Evolutionary conservation across 257 asterid genomes (phyloP), one percentile per base, ranked within the genome.

Genomic region (Prunella vulgaris): DNA sequence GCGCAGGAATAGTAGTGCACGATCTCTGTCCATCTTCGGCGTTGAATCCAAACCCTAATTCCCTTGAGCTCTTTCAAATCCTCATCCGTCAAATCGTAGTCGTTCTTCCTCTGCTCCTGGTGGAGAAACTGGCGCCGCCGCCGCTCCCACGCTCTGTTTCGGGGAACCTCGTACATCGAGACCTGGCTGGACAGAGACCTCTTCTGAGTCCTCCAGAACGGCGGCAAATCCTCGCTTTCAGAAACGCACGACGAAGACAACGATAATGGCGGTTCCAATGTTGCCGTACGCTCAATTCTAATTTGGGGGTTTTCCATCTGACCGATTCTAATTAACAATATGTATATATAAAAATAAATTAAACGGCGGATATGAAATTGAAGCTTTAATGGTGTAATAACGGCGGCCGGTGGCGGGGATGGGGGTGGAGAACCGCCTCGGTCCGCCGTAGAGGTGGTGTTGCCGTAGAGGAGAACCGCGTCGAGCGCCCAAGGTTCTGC

Each of bases 41-140:
- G 1, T 91, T 87, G 73, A 91, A 91, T 0, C 97, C 97, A 64
- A 91, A 91, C 13, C 97, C 97, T 20, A 91, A 69, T 70, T 91
- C 96, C 97, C 70, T 83, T 91, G 1, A 91, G 84, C 84, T 91
- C 97, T 3, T 80, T 80, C 56, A 91, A 74, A 58, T 91, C 97
- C 80, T 87, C 97, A 46, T 90, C 97, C 1, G 95, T 88, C 68
- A 88, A 70, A 22, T 60, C 64, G 1, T 72, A 81, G 32, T 80
- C 75, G 12, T 70, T 84, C 60, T 42, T 88, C 80, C 70, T 28
- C 70, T 81, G 70, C 72, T 82, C 82, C 28, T 81, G n/a, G n/a
- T n/a, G n/a, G n/a, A n/a, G n/a, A n/a, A n/a, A n/a, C n/a, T n/a
- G 93, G 18, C 86, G 85, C 1, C 92, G 86, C 12, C 95, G 86